A percentile compares a stretch with the other conserved stretches of the same genome.
phyloP scores from a whole-genome alignment of 192 early-diverging fungal species.

The Coemansia sp. region DNA sequence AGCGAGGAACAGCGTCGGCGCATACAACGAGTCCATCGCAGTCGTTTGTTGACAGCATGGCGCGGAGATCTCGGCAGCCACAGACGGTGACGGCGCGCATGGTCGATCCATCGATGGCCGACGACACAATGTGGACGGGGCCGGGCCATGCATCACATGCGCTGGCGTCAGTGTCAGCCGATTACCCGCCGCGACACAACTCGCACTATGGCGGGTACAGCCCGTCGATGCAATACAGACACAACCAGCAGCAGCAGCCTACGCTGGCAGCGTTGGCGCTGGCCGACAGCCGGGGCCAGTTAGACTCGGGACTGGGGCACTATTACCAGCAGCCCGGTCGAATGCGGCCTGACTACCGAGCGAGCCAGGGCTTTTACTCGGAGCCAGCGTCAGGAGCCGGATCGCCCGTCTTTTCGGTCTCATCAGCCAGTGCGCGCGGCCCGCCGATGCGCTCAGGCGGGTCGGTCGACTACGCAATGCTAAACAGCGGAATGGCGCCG shows the following conservation, averaged over 20 bases:
- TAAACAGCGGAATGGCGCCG: constrained; percentile 14
- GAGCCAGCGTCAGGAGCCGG: constrained; percentile 41
- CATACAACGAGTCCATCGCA: constrained; percentile 1
- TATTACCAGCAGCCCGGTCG: constrained; percentile 30
- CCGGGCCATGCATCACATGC: background rate
- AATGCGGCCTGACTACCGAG: constrained; percentile 21
- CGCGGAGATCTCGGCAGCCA: constrained; percentile 1
- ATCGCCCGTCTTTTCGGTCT: constrained; percentile 26
- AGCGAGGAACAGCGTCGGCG: constrained; percentile 3
- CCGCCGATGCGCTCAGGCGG: constrained; percentile 2
- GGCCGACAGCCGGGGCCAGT: constrained; percentile 44
- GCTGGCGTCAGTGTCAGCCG: constrained; percentile 9
- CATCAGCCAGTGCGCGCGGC: constrained; percentile 11
- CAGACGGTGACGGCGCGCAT: constrained; percentile 44
- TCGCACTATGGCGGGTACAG: constrained; percentile 9
- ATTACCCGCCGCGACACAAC: constrained; percentile 10
- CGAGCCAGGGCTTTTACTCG: constrained; percentile 31
- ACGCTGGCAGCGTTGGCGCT: constrained; percentile 43
- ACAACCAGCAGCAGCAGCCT: constrained; percentile 30
- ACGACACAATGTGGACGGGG: background rate
- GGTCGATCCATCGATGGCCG: constrained; percentile 28
- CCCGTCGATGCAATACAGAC: constrained; percentile 10
- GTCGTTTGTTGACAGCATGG: background rate
- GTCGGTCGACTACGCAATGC: constrained; percentile 26
- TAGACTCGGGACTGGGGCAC: constrained; percentile 41